Conservation (phyloP, 106 monocot genomes). For the Allium sativum region DNA sequence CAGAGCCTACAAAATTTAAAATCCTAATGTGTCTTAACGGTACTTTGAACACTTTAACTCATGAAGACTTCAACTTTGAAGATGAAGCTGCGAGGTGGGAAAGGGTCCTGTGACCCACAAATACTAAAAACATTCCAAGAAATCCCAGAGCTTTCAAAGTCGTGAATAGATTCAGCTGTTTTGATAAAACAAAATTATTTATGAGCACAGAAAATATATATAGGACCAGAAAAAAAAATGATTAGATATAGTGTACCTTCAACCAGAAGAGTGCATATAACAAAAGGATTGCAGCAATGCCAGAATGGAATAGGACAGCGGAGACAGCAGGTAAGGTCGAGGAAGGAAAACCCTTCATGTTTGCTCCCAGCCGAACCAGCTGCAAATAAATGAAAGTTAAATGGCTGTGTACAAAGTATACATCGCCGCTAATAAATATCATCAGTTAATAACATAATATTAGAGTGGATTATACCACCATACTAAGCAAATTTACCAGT, state of each 20-base stretch:
- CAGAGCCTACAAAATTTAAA: conserved; percentile 16
- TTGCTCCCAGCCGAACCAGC: conserved; percentile 59
- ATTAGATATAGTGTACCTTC: conserved; percentile 35
- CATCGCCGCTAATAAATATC: too few relatives aligned
- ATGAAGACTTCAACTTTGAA: conserved; percentile 83
- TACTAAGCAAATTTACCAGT: too few relatives aligned
- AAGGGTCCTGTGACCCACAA: conserved; percentile 80
- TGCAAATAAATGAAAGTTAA: conserved; percentile 15
- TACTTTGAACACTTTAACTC: conserved; percentile 2
- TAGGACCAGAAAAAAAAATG: background rate
- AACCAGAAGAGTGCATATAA: conserved; percentile 88
- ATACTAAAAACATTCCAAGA: conserved; percentile 58
- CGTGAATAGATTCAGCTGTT: conserved; percentile 89
- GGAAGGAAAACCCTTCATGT: conserved; percentile 72
- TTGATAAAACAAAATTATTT: background rate
- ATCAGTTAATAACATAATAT: too few relatives aligned
- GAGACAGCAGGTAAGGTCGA: conserved; percentile 44
- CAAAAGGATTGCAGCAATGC: conserved; percentile 68
- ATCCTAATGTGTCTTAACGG: background rate
- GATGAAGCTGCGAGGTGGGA: conserved; percentile 63
- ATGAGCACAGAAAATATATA: background rate
- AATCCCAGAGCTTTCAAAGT: conserved; percentile 65
- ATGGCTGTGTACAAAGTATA: too few relatives aligned
- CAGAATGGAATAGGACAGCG: conserved; percentile 70
- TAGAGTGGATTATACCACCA: too few relatives aligned